Base-by-base conservation (phyloP, 768 basidiomycete species). In the Naganishia kalamii region DNA sequence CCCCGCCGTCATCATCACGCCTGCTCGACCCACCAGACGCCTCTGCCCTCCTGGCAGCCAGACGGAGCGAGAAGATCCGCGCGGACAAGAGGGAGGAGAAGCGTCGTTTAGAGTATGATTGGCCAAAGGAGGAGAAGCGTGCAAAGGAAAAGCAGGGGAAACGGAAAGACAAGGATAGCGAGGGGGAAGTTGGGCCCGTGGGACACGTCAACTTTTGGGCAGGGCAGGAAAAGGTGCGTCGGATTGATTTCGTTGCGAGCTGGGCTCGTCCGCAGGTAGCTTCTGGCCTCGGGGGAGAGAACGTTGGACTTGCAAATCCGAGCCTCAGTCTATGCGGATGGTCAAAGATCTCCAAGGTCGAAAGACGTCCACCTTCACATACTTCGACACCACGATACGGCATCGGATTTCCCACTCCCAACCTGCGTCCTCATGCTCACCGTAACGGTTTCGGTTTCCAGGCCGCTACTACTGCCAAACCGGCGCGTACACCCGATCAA, bases 181-280 rank as follows among this genome's bases (percentile, higher is more conserved):
- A 61, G 68, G 59, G 49, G 47, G 63, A 67, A 41, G 65, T 51
- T 68, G 71, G 71, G n/a, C 48, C 29, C 13, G 68, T 62, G 19
- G 75, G 74, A 12, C 74, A 77, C 70, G 60, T 79, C 63, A 79
- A 79, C 46, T 71, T 79, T 46, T 79, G 76, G 68, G 71, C 75
- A 4, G 78, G 78, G 52, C n/a, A 78, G 11, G 78, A 79, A 64
- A 65, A 68, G 67, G 75, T 76, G 65, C 70, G 70, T 71, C 25
- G 29, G n/a, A 11, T 52, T 50, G 35, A 44, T 6, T 21, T 7
- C 27, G 21, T 37, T 47, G 15, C 19, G 35, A 4, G 43, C 19
- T 44, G 37, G 7, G 37, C 7, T 40, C 8, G 7, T 7, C 7
- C 17, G 7, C 8, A 40, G 37, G 37, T 40, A n/a, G n/a, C n/a